Evolutionary conservation across 257 asterid species (phyloP).

Genomic region (Prunella vulgaris): DNA sequence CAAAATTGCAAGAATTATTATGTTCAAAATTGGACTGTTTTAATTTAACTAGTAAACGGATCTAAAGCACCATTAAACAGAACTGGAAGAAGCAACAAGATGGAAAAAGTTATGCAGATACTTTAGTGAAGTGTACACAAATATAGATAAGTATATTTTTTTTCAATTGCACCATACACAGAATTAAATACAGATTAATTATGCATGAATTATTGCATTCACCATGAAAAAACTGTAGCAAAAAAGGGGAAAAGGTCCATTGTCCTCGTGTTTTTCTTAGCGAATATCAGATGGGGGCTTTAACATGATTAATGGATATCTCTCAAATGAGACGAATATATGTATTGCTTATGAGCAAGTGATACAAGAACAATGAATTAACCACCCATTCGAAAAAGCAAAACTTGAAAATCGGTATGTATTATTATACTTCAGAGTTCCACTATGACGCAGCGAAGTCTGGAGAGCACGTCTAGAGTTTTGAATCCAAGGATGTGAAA

Average conservation of each 20-base stretch:
- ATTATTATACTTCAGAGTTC: constrained; percentile 62
- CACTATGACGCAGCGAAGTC: constrained; percentile 82
- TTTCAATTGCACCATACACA: constrained; percentile 16
- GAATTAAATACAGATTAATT: constrained; percentile 7
- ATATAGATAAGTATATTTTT: neutral
- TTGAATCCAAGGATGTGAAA: constrained; percentile 98
- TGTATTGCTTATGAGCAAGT: neutral
- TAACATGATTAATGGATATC: constrained; percentile 7
- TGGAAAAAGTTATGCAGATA: constrained; percentile 1
- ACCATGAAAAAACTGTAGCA: neutral
- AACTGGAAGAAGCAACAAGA: constrained; percentile 9
- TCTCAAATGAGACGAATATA: neutral
- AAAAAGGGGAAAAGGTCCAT: neutral
- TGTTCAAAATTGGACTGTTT: constrained; percentile 19
- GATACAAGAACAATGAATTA: neutral
- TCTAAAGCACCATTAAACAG: constrained; percentile 7
- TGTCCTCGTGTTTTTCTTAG: neutral
- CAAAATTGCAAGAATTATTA: constrained; percentile 25
- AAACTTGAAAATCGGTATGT: neutral
- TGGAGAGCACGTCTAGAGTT: constrained; percentile 94
- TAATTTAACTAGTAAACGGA: constrained; percentile 4
- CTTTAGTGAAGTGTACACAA: neutral
- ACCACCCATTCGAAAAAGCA: neutral
- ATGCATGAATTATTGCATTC: constrained; percentile 4
- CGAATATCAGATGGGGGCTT: neutral